These are phyloP conservation scores for Erigeron canadensis DNA, from an alignment of 129 eudicot genomes.

Conservation along the genomic window DNA sequence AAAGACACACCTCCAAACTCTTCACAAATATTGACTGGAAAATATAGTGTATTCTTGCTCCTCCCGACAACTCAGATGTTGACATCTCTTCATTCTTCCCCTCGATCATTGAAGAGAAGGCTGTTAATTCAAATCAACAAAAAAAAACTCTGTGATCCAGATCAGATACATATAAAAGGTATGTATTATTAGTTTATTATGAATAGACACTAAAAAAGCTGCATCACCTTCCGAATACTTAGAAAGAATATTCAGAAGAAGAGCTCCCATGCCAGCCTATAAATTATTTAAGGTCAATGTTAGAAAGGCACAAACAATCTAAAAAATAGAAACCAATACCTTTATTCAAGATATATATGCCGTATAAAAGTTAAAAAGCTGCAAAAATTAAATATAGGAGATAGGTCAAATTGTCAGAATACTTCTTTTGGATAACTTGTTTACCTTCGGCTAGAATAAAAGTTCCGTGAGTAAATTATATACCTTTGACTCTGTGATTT, in stretches of 20 bases:
- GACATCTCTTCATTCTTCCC: slow-evolving; percentile 97
- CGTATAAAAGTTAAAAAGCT: too few relatives aligned
- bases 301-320: not conserved
- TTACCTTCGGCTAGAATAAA: slow-evolving; percentile 1
- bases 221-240: slow-evolving; percentile 87
- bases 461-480: slow-evolving; percentile 10
- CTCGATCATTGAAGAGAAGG: slow-evolving; percentile 88
- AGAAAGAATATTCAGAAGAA: slow-evolving; percentile 84
- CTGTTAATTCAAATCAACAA: slow-evolving; percentile 43
- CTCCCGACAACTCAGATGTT: slow-evolving; percentile 90
- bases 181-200: not conserved
- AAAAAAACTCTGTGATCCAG: slow-evolving; percentile 15
- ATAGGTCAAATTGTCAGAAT: not conserved
- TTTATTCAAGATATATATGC: not conserved
- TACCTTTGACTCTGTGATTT: slow-evolving; percentile 79
- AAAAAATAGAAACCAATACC: not conserved
- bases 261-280: slow-evolving; percentile 94
- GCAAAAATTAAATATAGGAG: too few relatives aligned
- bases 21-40: slow-evolving; percentile 88
- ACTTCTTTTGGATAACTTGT: not conserved
- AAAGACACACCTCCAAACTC: slow-evolving; percentile 81
- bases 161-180: not conserved
- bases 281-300: slow-evolving; percentile 11
- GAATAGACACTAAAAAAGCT: not conserved
- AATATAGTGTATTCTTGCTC: slow-evolving; percentile 88